Evolutionary conservation across 1,284 basidiomycete species (phyloP), one percentile per base, ranked within the genome.

Genomic region (Trametes polyzona): DNA sequence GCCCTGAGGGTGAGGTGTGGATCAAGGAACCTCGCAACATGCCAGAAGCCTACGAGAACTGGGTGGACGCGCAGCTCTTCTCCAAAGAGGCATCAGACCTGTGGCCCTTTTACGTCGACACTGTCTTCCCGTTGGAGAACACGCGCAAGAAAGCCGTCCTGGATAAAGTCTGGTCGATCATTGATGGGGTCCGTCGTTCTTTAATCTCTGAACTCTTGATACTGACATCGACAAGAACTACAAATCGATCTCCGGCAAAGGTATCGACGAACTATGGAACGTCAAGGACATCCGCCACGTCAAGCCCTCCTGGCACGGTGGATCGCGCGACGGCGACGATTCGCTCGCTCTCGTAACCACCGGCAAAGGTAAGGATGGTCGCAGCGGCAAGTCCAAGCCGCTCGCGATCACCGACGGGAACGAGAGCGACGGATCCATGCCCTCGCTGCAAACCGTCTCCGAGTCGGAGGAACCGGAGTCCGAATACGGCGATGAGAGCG

Each of bases 191-290:
- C 57, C 54, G 80, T 72, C 54, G 32, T 2, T 23, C 11, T 23
- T 51, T 50, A 43, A 19, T 27, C 27, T 9, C 12, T 17, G 11
- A 16, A 26, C 19, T 16, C 29, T 7, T n/a, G 14, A 3, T 11
- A 55, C n/a, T 42, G 26, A 42, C 48, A 2, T 30, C 29, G 24
- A 24, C 11, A 33, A 91, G 89, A 90, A 84, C 62, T 90, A 88
- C 65, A 73, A 78, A 65, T 58, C 68, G 10, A 68, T 76, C 4
- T 78, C 81, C 11, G 83, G 83, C 9, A 70, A 78, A 60, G 74
- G 79, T 49, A 77, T 88, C 40, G 84, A 90, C 65, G 71, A 73
- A 0, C 75, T 91, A 11, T 92, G 90, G 90, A 74, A 76, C 7
- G 67, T 92, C 27, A 74, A 76, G n/a, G 81, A 80, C 51, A 79